Evolutionary conservation across 2,329 filamentous ascomycete species (phyloP), one percentile per base, ranked within the genome.

Genomic region (Sclerotinia sclerotiorum): DNA sequence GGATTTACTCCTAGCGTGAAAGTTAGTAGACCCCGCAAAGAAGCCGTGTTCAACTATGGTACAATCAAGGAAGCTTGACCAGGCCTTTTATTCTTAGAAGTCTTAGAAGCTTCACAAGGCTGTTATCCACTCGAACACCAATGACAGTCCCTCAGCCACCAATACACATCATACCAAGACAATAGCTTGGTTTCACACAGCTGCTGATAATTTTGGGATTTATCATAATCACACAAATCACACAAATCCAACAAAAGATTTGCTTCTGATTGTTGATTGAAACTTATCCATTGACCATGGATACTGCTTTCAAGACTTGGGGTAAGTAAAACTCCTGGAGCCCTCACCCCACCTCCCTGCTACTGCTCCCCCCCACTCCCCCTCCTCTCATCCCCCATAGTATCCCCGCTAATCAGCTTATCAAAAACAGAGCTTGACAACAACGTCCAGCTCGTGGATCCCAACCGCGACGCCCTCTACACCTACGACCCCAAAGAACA

Each of bases 381-480:
- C 27, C 44, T 15, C 29, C 21, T 24, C 15, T 35, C 54, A 21
- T 32, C 32, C 19, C 27, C 10, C 39, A 42, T 44, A n/a, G n/a
- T 24, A 24, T 21, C 24, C 32, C 24, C 11, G 19, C 69, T 72
- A 68, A 75, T 76, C 46, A 76, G 70, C 67, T 73, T 74, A 71
- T 73, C 72, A 68, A 73, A 72, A 73, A 73, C 77, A 97, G 94
- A 97, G 85, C 87, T 95, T 77, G 92, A 97, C 79, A 97, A 97
- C 80, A 88, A 90, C 70, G 83, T 93, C 80, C 86, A 90, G 78
- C 87, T 97, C 70, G 88, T 97, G 76, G 94, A 99, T 78, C 87
- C 91, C 65, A 87, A 88, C 73, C 91, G 93, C 76, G 95, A 99
- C 80, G 93, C 93, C 57, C 92, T 99, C 75, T 99, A 97, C 84